Base-by-base conservation (phyloP, 2,329 filamentous ascomycete species). In the Chaetomium globosum region DNA sequence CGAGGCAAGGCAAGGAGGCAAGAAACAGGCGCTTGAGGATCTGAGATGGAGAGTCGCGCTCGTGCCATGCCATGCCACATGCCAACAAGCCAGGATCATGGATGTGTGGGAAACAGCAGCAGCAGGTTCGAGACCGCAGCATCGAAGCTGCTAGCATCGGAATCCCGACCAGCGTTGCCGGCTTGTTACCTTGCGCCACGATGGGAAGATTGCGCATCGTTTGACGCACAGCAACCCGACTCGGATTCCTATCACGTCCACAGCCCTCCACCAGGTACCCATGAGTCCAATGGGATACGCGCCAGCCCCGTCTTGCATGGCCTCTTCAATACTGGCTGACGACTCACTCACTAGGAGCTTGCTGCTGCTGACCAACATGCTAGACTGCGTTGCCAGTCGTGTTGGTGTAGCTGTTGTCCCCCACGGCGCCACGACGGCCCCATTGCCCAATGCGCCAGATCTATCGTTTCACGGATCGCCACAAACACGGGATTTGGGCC, bases 381-480 rank as follows among this genome's bases (percentile, higher is more conserved):
- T 36, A 3, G 33, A 36, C 33, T 36, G 9, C 31, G 3, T 7
- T 31, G 31, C 6, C 5, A 10, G 33, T 10, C 12, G 12, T 12
- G 9, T 10, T 12, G 33, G 9, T 36, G 33, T 31, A 31, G 54
- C 31, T 43, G 33, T 13, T 9, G 19, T 28, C 8, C 36, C 59
- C 43, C 28, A 36, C 30, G 43, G 23, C 60, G 31, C 59, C 51
- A 54, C 33, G 21, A 16, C 23, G 12, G 53, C 57, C 33, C 51
- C 63, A 65, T 65, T 54, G 56, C 49, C 57, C 49, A 30, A 55
- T 33, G 23, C 31, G 43, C 63, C 43, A 54, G 53, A 58, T 65
- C 63, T 61, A 58, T 65, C 49, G 59, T 65, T 65, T 65, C 63
- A 65, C 48, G 6, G 59, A 59, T 59, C 59, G 55, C 59, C 63